Conservation (phyloP, 495 filamentous ascomycete genomes). For the Lentithecium fluviatile region DNA sequence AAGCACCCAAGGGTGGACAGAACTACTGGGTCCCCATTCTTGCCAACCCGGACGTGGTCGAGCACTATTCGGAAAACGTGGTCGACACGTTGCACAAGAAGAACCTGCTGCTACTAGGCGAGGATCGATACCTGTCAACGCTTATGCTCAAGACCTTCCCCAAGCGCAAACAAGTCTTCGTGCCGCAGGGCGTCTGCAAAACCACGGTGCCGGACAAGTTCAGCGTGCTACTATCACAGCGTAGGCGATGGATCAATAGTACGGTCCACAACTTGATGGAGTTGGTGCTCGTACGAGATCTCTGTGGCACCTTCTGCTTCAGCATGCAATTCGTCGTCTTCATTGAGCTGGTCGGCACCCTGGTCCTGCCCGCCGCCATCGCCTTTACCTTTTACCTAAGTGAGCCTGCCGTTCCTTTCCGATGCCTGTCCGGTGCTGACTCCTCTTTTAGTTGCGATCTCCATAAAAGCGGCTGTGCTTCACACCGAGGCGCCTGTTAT, state of each 20-base stretch:
- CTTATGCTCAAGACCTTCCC: slow-evolving; percentile 99
- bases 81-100: slow-evolving; percentile 99
- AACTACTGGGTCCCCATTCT: slow-evolving; percentile 99
- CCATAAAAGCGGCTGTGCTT: slow-evolving; percentile 70
- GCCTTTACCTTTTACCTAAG: slow-evolving; percentile 94
- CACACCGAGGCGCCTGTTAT: slow-evolving; percentile 67
- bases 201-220: slow-evolving; percentile 94
- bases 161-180: slow-evolving; percentile 98
- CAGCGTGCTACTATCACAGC: slow-evolving; percentile 86
- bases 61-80: slow-evolving; percentile 98
- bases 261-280: slow-evolving; percentile 99
- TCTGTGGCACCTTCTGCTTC: slow-evolving; percentile 99
- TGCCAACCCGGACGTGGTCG: slow-evolving; percentile 96
- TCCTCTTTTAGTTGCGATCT: slow-evolving; percentile 65
- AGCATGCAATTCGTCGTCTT: slow-evolving; percentile 99
- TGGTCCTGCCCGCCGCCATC: slow-evolving; percentile 94
- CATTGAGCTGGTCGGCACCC: slow-evolving; percentile 90
- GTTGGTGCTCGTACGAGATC: slow-evolving; percentile 88
- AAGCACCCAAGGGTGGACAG: slow-evolving; percentile 95
- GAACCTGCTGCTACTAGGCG: slow-evolving; percentile 91
- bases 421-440: slow-evolving; percentile 8
- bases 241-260: slow-evolving; percentile 98
- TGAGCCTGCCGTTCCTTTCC: slow-evolving; percentile 49
- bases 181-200: slow-evolving; percentile 98
- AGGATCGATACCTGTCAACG: slow-evolving; percentile 95